Base-by-base conservation (phyloP, 148 eudicot genomes). In the Chenopodium quinoa region DNA sequence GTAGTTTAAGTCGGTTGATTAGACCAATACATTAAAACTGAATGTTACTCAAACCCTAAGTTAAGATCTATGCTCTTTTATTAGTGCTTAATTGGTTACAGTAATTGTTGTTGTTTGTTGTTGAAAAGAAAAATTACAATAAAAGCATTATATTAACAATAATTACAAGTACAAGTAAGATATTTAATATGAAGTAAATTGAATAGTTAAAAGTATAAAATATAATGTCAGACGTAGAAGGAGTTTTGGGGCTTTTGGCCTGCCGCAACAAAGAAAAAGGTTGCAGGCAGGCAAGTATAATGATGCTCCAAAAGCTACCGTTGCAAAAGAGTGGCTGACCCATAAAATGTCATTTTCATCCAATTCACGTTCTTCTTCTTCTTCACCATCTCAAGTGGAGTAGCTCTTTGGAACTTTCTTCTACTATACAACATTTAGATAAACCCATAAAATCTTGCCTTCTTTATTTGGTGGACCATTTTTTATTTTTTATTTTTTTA, bases 321-420 rank as follows among this genome's bases (percentile, higher is more conserved):
- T 75, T 75, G 29, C 71, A 69, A 72, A 32, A 44, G 63, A 16
- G 64, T 14, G 27, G 14, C 14, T 56, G 70, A 7, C 76, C 71
- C 76, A 29, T 76, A 34, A 9, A 34, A 17, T 23, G 84, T 82
- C 84, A 70, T 29, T 76, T 54, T 76, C 84, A 69, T 25, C 72
- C 73, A 5, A 19, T 65, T 63, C 72, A 75, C 60, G 19, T 74
- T 58, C 48, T 44, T 40, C 44, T 40, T 40, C 44, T 40, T 40
- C 44, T 75, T 56, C 70, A 32, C 27, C 40, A 27, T 74, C 66
- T 52, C 73, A 75, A 66, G 32, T 75, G 27, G 79, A 66, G 32
- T 75, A 40, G 79, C 56, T 20, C 10, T 56, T 82, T 82, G 84
- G 75, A 68, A 74, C 22, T 81, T 76, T 76, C 79, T 44, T 13